phyloP scores from a whole-genome alignment of 139 green algal genomes.

The Astrephomene gubernaculifera region DNA sequence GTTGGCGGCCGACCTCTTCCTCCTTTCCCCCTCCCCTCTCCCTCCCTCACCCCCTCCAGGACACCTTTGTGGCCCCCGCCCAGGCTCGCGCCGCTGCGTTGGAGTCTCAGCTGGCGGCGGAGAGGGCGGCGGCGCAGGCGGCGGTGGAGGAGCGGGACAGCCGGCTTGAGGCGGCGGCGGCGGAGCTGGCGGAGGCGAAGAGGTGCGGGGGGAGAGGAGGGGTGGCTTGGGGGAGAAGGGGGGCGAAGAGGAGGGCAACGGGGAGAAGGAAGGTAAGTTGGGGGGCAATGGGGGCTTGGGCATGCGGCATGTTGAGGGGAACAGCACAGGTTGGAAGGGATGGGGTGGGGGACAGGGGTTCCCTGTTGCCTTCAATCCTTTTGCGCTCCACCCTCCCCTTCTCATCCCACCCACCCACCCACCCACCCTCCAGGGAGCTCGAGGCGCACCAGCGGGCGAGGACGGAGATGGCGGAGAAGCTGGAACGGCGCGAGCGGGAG shows the following conservation, averaged over 20 bases:
- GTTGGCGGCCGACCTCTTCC: no score
- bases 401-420: neutral
- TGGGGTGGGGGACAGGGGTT: neutral
- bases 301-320: no score
- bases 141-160: neutral
- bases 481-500: slow-evolving; percentile 13
- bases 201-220: neutral
- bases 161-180: neutral
- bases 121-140: neutral
- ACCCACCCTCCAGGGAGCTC: neutral
- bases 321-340: neutral
- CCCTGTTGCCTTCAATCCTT: neutral
- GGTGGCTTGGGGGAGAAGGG: neutral
- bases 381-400: neutral
- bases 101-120: neutral
- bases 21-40: neutral
- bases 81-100: neutral
- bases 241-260: no score
- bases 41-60: neutral
- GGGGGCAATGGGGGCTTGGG: no score
- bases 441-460: neutral
- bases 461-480: neutral
- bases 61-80: neutral
- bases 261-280: no score
- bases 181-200: neutral